Base-by-base conservation (phyloP, 2,329 filamentous ascomycete genomes). In the Fusarium penzigii region DNA sequence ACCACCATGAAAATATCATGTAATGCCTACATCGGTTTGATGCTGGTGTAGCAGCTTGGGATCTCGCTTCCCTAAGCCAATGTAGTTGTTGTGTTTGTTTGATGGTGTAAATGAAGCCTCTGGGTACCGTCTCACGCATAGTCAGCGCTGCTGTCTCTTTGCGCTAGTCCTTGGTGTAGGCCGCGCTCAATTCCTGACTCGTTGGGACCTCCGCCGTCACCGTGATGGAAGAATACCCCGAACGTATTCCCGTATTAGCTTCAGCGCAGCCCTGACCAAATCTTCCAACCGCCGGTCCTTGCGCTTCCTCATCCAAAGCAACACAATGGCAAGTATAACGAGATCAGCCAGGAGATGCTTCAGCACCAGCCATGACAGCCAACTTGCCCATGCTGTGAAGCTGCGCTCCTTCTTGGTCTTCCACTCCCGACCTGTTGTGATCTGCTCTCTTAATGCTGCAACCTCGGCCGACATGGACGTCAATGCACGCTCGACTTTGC, bases 381-480 rank as follows among this genome's bases (percentile, higher is more conserved):
- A 90, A 42, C 83, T 77, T 1, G 87, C 44, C 90, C 90, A 95
- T 2, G 85, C 80, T 44, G 84, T 79, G 20, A 89, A 70, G 48
- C 82, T 86, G 55, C 82, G 83, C 55, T 83, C 82, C 60, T 81
- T 86, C 60, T 82, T 83, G 16, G 83, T 81, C 56, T 83, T 82
- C 74, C 88, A 88, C 59, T 93, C 83, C 12, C 89, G 80, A 0
- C 90, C 86, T 0, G 85, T 82, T 48, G 91, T 88, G 61, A 97
- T 88, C 68, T 97, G 92, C 72, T 99, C 94, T 36, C 94, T 83
- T 56, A 97, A 74, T 1, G 94, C 94, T 1, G 94, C 92, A 32
- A 99, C 85, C 72, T 99, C 94, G 14, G 92, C 89, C 6, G 92
- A 96, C 74, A 97, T 86, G 63, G 92, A 90, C 50, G 93, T 90